A percentile compares a stretch with the other conserved stretches of the same genome.
Evolutionary conservation across 2,329 filamentous ascomycete species (phyloP).

Genomic region (Fusarium sublunatum): DNA sequence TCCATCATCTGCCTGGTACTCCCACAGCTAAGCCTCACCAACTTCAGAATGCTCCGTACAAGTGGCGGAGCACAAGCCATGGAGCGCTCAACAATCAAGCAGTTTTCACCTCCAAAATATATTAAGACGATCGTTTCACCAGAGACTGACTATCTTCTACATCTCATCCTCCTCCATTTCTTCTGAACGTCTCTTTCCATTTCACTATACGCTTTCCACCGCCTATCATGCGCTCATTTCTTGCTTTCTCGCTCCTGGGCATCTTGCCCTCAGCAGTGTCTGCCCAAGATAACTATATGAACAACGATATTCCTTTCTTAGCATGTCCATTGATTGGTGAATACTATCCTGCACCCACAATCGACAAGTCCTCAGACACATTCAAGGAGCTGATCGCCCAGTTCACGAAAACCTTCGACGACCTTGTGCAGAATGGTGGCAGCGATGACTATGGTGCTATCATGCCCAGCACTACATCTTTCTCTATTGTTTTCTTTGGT

Average conservation of each 20-base stretch:
- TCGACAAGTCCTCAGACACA: conserved; percentile 10
- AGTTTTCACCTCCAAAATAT: neutral
- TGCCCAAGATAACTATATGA: neutral
- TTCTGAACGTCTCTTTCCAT: neutral
- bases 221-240: neutral
- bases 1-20: neutral
- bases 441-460: conserved; percentile 37
- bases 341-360: conserved; percentile 36
- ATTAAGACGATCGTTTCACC: neutral
- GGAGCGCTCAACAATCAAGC: neutral
- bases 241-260: neutral
- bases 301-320: conserved; percentile 26
- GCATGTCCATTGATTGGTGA: conserved; percentile 37
- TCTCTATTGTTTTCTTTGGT: conserved; percentile 36
- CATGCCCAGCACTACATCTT: conserved; percentile 31
- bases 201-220: rapidly evolving
- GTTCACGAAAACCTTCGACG: conserved; percentile 29
- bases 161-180: neutral
- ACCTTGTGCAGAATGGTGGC: conserved; percentile 19
- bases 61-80: neutral
- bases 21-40: conserved; percentile 15
- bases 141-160: rapidly evolving
- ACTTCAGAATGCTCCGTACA: neutral
- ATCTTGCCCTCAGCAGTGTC: neutral
- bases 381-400: neutral